A percentile compares a stretch with the other conserved stretches of the same genome.
Conservation (phyloP, 345 rosid species). For the Euphorbia peplus region DNA sequence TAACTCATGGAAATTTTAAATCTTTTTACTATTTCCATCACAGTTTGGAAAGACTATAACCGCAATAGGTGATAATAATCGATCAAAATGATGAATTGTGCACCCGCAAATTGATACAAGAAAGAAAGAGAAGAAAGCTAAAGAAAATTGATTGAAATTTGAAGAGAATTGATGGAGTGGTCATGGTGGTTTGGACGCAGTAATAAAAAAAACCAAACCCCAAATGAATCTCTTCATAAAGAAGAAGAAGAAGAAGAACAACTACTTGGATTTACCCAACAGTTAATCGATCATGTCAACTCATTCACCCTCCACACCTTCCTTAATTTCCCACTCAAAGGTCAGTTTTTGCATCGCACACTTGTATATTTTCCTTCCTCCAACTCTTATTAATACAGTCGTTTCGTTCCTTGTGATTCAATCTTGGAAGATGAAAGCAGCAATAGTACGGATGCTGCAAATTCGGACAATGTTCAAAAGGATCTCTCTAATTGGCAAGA, state of each 20-base stretch:
- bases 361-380: background rate
- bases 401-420: conserved; percentile 10
- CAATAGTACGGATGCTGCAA: conserved; percentile 2
- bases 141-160: background rate
- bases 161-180: conserved; percentile 35
- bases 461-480: conserved; percentile 39
- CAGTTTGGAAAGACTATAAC: too few relatives aligned
- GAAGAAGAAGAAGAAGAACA: background rate
- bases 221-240: conserved; percentile 20
- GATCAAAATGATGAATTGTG: too few relatives aligned
- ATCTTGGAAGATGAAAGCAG: conserved; percentile 39
- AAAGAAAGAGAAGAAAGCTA: background rate
- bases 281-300: conserved; percentile 54
- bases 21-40: too few relatives aligned
- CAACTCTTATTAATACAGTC: background rate
- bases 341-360: conserved; percentile 22
- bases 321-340: conserved; percentile 61
- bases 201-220: conserved; percentile 12
- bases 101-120: too few relatives aligned
- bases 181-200: conserved; percentile 61
- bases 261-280: conserved; percentile 54
- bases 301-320: conserved; percentile 70
- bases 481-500: conserved; percentile 89
- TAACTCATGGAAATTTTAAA: too few relatives aligned
- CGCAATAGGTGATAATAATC: too few relatives aligned